Evolutionary conservation across 495 filamentous ascomycete genomes (phyloP).

Genomic region (Hypoxylon fragiforme): DNA sequence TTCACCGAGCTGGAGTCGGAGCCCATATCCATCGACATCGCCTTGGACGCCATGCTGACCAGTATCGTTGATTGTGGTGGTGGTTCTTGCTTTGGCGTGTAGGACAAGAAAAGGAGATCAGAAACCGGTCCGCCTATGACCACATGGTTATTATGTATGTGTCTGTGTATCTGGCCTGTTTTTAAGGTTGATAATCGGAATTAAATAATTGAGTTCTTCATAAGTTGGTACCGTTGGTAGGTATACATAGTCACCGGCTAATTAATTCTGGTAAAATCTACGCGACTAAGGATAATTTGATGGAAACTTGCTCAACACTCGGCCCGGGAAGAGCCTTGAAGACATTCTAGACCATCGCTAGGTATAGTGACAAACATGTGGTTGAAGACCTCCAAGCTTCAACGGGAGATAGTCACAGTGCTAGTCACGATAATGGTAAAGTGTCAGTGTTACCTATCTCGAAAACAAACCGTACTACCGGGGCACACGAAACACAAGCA

Average conservation of each 20-base stretch:
- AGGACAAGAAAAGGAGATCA: background rate
- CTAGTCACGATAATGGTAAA: background rate
- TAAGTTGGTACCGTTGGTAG: no score
- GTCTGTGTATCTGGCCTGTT: no score
- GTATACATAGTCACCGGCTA: conserved; percentile 8
- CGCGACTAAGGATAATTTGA: conserved; percentile 10
- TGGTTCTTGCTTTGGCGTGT: background rate
- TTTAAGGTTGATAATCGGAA: no score
- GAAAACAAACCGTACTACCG: background rate
- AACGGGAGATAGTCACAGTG: background rate
- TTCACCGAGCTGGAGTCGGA: conserved; percentile 20
- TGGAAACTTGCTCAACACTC: conserved; percentile 10
- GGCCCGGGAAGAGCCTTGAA: background rate
- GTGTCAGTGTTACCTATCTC: background rate
- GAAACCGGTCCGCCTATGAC: background rate
- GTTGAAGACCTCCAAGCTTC: background rate
- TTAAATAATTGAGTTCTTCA: no score
- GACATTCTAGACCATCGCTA: background rate
- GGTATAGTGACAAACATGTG: background rate
- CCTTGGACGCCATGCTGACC: background rate
- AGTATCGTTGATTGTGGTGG: background rate
- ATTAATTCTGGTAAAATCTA: conserved; percentile 28
- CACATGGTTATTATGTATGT: conserved; percentile 13
- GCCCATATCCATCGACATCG: conserved; percentile 22
- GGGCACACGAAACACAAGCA: background rate